Evolutionary conservation across 441 rosid species (phyloP), one percentile per base, ranked within the genome.

Genomic region (Syzygium syzygioides): DNA sequence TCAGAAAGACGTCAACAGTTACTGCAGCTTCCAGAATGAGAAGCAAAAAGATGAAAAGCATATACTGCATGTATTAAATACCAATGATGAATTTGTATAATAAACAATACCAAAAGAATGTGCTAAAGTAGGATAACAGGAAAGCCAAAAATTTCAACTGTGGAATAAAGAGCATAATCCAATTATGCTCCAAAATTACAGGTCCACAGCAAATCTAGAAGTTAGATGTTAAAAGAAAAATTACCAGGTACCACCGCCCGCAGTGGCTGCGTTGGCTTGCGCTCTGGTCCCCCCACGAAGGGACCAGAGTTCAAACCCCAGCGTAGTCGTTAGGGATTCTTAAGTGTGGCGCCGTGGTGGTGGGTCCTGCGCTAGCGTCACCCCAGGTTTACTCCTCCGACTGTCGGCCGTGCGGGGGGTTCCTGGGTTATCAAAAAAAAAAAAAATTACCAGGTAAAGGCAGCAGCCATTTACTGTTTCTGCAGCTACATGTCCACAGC

Each of bases 11-110:
- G 89, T 97, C 98, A 57, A 94, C 94, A 76, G 94, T 91, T 84
- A 98, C 94, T 55, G 94, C 99, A 83, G 96, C 99, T 93, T 98
- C 98, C 89, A 96, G 92, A 95, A 95, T 91, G 87, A 97, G 86
- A 34, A 97, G 94, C 89, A 98, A 86, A 90, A 95, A 62, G 88
- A 97, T 88, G 90, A 95, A 93, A 45, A 94, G 86, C 98, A 96
- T 97, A 89, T 96, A 97, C 99, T 98, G 90, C 88, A 92, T 45
- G 48, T 19, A 85, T 15, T 12, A 26, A 85, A 52, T 28, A 85
- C 45, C 34, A 34, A 48, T 3, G 3, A 54, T 26, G 60, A 41
- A 86, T 62, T 15, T 54, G 37, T 50, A 66, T 59, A 28, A 68
- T 26, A n/a, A 50, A 83, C 50, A 19, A 56, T 32, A 28, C 28